Base-by-base conservation (phyloP, 2,329 filamentous ascomycete species). In the Madurella fahalii region DNA sequence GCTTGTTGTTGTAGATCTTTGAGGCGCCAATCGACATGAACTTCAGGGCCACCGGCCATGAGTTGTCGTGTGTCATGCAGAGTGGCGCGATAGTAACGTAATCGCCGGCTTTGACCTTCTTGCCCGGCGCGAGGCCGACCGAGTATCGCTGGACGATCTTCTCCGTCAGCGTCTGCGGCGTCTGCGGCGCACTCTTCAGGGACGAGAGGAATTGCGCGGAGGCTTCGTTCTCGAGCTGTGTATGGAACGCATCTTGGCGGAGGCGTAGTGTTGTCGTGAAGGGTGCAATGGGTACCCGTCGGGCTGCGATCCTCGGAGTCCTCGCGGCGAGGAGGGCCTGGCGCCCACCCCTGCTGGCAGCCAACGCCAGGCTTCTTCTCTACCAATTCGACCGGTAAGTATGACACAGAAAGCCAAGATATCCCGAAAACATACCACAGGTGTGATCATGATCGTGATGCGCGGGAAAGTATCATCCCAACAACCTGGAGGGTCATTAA, bases 131-230 rank as follows among this genome's bases (percentile, higher is more conserved):
- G 1, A 96, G 80, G 9, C 85, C 89, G n/a, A 91, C 78, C 0
- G 90, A 81, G 70, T 95, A 86, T 15, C 79, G 74, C 69, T 96
- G 92, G 0, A 96, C 86, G 56, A 96, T 96, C 77, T 96, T 96
- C 70, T 96, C 92, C 2, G 89, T 94, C 49, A 96, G 72, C 2
- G 89, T 96, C 72, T 96, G 91, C 0, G 89, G 81, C 2, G 52
- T 60, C 15, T 50, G 42, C 5, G 58, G 50, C 13, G 61, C 41
- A 46, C 69, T 64, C 62, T 75, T 72, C 50, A 77, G 68, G 32
- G 80, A 75, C 41, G 78, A 76, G 52, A 85, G 77, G 56, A 87
- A 76, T 44, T 79, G 73, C 4, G 82, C 74, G 4, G 72, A 65
- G 32, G 65, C 56, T 2, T 79, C 70, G 59, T 80, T 80, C 56